A percentile compares a stretch with the other conserved stretches of the same genome.
Conservation (phyloP, 139 green algal genomes). For the Chlorella sp. region DNA sequence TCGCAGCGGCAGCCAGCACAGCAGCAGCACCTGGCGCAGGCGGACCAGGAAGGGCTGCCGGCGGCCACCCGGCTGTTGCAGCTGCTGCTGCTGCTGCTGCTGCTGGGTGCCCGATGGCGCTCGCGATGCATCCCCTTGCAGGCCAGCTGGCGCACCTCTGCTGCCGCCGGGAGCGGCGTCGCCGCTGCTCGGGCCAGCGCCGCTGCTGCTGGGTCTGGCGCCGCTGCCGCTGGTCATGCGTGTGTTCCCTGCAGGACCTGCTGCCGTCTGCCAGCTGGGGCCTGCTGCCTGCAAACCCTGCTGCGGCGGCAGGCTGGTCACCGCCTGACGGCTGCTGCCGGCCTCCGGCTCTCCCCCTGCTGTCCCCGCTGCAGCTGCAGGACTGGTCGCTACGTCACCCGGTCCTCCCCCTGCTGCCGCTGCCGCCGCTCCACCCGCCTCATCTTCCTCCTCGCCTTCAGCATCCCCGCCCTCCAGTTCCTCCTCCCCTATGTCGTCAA, state of each 20-base stretch:
- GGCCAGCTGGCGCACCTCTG: too few species aligned
- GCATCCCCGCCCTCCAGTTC: neutral
- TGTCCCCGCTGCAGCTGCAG: neutral
- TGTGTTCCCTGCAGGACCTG: neutral
- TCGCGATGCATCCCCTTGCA: neutral
- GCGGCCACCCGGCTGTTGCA: neutral
- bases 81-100: neutral
- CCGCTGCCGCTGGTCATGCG: neutral
- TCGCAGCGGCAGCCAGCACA: neutral
- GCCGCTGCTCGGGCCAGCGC: too few species aligned
- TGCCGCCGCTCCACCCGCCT: neutral
- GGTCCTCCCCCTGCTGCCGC: neutral
- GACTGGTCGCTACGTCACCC: too few species aligned
- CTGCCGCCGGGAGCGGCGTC: too few species aligned
- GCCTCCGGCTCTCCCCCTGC: neutral
- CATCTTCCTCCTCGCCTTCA: neutral
- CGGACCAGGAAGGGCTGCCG: neutral
- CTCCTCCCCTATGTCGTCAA: neutral
- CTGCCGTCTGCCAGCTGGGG: neutral
- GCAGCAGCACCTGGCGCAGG: neutral
- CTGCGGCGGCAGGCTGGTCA: neutral
- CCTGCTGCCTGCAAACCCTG: neutral
- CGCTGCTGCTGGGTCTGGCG: neutral
- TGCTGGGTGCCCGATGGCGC: neutral
- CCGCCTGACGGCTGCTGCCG: neutral